phyloP scores from a whole-genome alignment of 176 grass and related monocot genomes.

The Elaeis guineensis region DNA sequence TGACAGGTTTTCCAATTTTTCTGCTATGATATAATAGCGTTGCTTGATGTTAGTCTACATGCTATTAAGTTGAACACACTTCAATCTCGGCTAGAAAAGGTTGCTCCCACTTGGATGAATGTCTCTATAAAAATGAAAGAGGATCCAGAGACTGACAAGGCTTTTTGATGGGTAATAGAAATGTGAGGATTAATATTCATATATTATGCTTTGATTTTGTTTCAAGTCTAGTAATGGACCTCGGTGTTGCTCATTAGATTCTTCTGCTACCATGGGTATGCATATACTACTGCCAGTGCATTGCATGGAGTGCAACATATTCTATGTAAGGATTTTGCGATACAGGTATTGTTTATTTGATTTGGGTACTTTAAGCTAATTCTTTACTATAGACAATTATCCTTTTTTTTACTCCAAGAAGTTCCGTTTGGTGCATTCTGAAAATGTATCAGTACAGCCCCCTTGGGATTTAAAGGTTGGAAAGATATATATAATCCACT shows the following conservation, averaged over 20 bases:
- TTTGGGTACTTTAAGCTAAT: conserved; percentile 1
- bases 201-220: not conserved
- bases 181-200: conserved; percentile 46
- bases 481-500: conserved; percentile 76
- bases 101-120: conserved; percentile 99
- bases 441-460: conserved; percentile 49
- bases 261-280: conserved; percentile 58
- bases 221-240: not conserved
- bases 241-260: not conserved
- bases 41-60: not conserved
- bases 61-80: not conserved
- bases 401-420: not conserved
- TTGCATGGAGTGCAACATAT: conserved; percentile 93
- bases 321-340: conserved; percentile 98
- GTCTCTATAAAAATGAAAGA: conserved; percentile 92
- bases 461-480: conserved; percentile 68
- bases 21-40: no score
- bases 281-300: conserved; percentile 93
- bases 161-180: conserved; percentile 98
- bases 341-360: conserved; percentile 37
- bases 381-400: no score
- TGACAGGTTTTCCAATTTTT: no score
- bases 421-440: conserved; percentile 9
- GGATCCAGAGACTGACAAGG: conserved; percentile 82
- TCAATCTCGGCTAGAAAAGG: conserved; percentile 73